Percentiles rank a stretch among this genome's conserved stretches.
Conservation (phyloP, 306 rosid genomes). For the Quercus glauca region DNA sequence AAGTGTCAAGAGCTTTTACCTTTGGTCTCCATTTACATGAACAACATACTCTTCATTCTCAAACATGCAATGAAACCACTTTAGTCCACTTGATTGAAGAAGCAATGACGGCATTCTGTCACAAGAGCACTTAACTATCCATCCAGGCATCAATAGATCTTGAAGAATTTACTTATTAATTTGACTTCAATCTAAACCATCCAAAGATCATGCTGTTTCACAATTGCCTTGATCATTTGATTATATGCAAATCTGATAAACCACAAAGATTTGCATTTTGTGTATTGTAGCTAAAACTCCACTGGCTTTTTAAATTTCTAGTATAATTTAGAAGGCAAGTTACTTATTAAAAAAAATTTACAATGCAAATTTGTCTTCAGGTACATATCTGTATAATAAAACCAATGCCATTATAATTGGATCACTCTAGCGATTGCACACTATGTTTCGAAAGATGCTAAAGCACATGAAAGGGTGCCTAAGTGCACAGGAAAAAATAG, state of each 20-base stretch:
- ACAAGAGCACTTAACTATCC: constrained; percentile 12
- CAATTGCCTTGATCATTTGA: too few relatives aligned
- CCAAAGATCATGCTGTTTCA: neutral
- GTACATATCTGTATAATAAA: constrained; percentile 50
- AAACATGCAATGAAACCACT: constrained; percentile 56
- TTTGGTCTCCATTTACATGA: constrained; percentile 52
- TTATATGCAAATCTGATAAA: too few relatives aligned
- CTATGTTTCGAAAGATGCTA: constrained; percentile 58
- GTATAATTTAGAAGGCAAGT: neutral
- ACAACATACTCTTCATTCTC: constrained; percentile 43
- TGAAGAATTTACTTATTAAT: too few relatives aligned
- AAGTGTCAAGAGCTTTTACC: constrained; percentile 44
- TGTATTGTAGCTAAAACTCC: neutral
- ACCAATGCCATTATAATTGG: constrained; percentile 41
- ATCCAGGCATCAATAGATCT: neutral
- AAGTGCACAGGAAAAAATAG: constrained; percentile 56
- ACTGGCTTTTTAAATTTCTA: neutral
- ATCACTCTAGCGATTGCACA: constrained; percentile 34
- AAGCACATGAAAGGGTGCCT: constrained; percentile 54
- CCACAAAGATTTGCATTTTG: too few relatives aligned
- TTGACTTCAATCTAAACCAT: neutral
- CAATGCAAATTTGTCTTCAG: neutral
- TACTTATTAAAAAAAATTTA: neutral
- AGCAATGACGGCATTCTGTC: constrained; percentile 59
- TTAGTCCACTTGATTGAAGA: constrained; percentile 61